Evolutionary conservation across 2,329 filamentous ascomycete genomes (phyloP), one percentile per base, ranked within the genome.

Genomic region (Aspergillus eucalypticola): DNA sequence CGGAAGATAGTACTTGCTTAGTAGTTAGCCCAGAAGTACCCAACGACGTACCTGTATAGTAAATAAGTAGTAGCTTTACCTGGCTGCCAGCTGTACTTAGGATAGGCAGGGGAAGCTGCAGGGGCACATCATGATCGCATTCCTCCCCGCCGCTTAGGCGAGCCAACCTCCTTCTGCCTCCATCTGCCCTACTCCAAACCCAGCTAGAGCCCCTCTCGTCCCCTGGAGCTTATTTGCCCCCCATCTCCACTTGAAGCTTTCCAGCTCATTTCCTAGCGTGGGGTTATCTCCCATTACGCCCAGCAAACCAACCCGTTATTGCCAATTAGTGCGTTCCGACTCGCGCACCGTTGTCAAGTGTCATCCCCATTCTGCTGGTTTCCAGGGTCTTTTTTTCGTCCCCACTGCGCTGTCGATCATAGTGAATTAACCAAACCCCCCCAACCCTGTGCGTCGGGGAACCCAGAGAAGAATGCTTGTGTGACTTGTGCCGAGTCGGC

Each of bases 191-290:
- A 48, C 44, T 25, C 44, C 44, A 27, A 49, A 49, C 44, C 44
- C 23, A 50, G 46, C 46, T 50, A 50, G 46, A 50, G 46, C 46
- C 46, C 46, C 46, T 19, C 39, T 19, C 39, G 6, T 29, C 8
- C 46, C 46, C 46, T 50, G 46, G 25, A 50, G 46, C 46, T 50
- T 50, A 50, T 32, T 50, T n/a, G 27, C n/a, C 46, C 46, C 46
- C 44, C 44, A 49, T 29, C 46, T 50, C 46, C 46, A 50, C 46
- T 50, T 50, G 46, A 50, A 50, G 46, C 46, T 50, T 29, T n/a
- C 46, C 27, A 19, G 46, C 46, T 32, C 46, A 29, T 27, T 50
- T 29, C 46, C 46, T 50, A 50, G 46, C 46, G 46, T 29, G 46
- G 46, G 46, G 46, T 29, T 35, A 13, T 35, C 32, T 35, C 11